Conservation (phyloP, 371 early-diverging fungal genomes). For the Rhizomucor pusillus region DNA sequence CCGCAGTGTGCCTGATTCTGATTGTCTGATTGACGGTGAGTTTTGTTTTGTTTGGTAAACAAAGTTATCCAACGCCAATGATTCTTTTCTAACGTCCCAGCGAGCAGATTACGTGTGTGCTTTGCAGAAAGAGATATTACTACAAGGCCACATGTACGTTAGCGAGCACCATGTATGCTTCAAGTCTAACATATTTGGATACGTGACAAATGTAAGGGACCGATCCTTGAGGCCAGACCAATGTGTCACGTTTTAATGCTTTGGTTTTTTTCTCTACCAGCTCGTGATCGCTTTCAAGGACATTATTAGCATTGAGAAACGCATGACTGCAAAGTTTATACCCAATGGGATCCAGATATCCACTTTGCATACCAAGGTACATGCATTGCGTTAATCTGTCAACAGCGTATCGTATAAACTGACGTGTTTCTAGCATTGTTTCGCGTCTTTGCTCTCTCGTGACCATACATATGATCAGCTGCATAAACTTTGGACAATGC, state of each 20-base stretch:
- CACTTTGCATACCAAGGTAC: conserved; percentile 58
- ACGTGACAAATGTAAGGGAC: conserved; percentile 79
- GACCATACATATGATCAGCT: conserved; percentile 64
- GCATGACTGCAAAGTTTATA: conserved; percentile 74
- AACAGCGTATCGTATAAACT: not conserved
- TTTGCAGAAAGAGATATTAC: conserved; percentile 87
- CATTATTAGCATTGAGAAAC: conserved; percentile 73
- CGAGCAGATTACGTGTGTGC: conserved; percentile 85
- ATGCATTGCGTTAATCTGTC: conserved; percentile 6
- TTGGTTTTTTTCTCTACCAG: no score
- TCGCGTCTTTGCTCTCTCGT: conserved; percentile 71
- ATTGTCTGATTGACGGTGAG: not conserved
- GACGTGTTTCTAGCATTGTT: conserved; percentile 44
- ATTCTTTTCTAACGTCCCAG: not conserved
- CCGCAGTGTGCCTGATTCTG: not conserved
- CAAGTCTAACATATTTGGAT: conserved; percentile 94
- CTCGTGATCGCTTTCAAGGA: conserved; percentile 74
- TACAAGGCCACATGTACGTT: conserved; percentile 90
- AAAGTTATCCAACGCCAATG: not conserved
- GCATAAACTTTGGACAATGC: conserved; percentile 54
- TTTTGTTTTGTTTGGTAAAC: not conserved
- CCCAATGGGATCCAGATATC: conserved; percentile 79
- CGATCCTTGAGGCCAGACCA: not conserved
- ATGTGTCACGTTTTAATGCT: not conserved
- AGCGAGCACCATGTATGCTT: conserved; percentile 88